Base-by-base conservation (phyloP, 805 yeast species). In the Brettanomyces anomalus region DNA sequence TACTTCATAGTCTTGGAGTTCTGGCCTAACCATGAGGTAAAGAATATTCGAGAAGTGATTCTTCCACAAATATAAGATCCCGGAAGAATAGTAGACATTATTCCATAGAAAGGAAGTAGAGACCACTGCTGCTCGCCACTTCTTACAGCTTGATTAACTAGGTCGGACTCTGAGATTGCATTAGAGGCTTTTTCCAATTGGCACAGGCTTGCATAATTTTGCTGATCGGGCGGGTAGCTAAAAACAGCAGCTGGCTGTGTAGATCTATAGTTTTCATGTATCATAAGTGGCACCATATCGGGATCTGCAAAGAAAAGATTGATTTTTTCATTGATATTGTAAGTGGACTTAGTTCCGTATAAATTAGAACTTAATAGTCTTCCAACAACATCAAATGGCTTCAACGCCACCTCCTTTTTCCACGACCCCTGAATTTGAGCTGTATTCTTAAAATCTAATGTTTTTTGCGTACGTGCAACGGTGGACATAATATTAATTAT, bases 121-220 rank as follows among this genome's bases (percentile, higher is more conserved):
- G 93, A 78, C 97, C 97, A 89, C 52, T 85, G 85, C 61, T 90
- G 97, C 51, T 89, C 96, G 34, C 90, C 76, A 36, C 95, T 83
- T 56, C 95, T 85, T 45, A 93, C 90, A 58, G 77, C 71, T 21
- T 78, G 68, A 56, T 87, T 96, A 20, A 89, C 82, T 19, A 82
- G 59, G 60, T 93, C 97, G 13, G 88, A 83, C 43, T 74, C 73
- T n/a, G 95, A 83, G 37, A 93, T 85, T 39, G 85, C 76, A 51
- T 87, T 87, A 0, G 97, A 86, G 0, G 98, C 97, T 24, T 69
- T 65, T 1, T 86, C 82, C 1, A 82, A 79, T 15, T 79, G 66
- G 48, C 74, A 69, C 45, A 90, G 62, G 49, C 79, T 85, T 10
- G 72, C 67, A 19, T 65, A 50, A n/a, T 73, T 67, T 10, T 66